These are phyloP conservation scores for Lactarius sp. DNA, from an alignment of 768 basidiomycete genomes.

Conservation along the genomic window DNA sequence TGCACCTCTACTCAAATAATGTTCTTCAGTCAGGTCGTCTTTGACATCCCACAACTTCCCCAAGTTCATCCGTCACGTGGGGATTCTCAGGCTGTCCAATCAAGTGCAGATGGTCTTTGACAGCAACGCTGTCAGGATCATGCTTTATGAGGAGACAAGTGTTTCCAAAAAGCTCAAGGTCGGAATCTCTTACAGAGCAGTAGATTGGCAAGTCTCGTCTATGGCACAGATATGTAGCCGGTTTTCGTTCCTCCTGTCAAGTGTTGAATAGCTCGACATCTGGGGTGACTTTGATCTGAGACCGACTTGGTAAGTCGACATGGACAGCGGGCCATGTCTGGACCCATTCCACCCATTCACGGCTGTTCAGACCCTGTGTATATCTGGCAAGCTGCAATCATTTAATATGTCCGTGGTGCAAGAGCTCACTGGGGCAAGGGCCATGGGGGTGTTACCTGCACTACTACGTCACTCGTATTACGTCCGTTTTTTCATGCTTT, in stretches of 20 bases:
- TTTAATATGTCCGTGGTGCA: not conserved
- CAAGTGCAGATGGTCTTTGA: not conserved
- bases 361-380: not conserved
- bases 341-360: not conserved
- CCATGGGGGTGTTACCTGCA: not conserved
- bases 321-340: not conserved
- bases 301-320: not conserved
- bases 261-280: not conserved
- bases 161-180: too few relatives aligned
- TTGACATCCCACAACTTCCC: not conserved
- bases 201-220: not conserved
- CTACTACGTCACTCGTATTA: not conserved
- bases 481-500: too few relatives aligned
- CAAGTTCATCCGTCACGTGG: not conserved
- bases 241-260: not conserved
- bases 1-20: not conserved
- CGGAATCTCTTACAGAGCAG: not conserved
- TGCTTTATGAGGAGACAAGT: too few relatives aligned
- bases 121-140: too few relatives aligned
- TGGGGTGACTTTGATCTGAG: not conserved
- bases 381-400: not conserved
- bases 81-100: not conserved
- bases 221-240: not conserved
- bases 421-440: not conserved
- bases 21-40: not conserved